These are phyloP conservation scores for Coemansia sp. DNA, from an alignment of 192 early-diverging fungal species.

Conservation along the genomic window DNA sequence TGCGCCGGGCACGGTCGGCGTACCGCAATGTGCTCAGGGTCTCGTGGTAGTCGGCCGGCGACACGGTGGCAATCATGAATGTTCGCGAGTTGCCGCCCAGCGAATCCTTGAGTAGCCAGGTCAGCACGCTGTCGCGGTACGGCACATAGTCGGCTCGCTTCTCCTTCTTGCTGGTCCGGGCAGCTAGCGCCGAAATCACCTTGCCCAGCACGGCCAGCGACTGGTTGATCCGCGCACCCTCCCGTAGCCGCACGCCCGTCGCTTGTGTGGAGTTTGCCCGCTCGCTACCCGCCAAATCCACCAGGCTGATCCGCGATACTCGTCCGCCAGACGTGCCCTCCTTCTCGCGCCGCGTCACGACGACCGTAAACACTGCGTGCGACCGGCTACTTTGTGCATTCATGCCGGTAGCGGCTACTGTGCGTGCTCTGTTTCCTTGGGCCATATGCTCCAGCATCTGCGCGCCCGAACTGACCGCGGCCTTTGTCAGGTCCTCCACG, in stretches of 20 bases:
- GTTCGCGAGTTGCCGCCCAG: slow-evolving; percentile 82
- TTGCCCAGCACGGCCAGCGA: slow-evolving; percentile 88
- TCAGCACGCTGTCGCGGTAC: slow-evolving; percentile 86
- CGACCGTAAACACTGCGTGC: slow-evolving; percentile 77
- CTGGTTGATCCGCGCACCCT: slow-evolving; percentile 94
- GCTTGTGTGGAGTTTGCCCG: slow-evolving; percentile 81
- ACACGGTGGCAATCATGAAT: slow-evolving; percentile 73
- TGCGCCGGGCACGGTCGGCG: slow-evolving; percentile 84
- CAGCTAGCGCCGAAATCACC: slow-evolving; percentile 86
- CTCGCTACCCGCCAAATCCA: slow-evolving; percentile 93
- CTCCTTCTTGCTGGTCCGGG: slow-evolving; percentile 38
- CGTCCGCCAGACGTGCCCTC: slow-evolving; percentile 37
- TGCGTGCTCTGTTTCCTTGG: slow-evolving; percentile 73
- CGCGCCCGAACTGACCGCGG: slow-evolving; percentile 68
- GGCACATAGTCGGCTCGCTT: slow-evolving; percentile 60
- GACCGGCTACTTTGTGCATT: slow-evolving; percentile 88
- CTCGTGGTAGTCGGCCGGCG: slow-evolving; percentile 70
- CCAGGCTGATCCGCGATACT: slow-evolving; percentile 73
- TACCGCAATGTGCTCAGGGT: slow-evolving; percentile 83
- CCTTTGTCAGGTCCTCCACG: slow-evolving; percentile 84
- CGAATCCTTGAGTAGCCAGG: slow-evolving; percentile 79
- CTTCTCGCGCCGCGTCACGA: slow-evolving; percentile 60
- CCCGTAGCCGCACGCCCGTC: slow-evolving; percentile 75
- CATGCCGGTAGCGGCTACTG: slow-evolving; percentile 91
- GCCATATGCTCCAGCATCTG: slow-evolving; percentile 72